Conservation (phyloP, 495 filamentous ascomycete genomes). For the Neurospora sp. region DNA sequence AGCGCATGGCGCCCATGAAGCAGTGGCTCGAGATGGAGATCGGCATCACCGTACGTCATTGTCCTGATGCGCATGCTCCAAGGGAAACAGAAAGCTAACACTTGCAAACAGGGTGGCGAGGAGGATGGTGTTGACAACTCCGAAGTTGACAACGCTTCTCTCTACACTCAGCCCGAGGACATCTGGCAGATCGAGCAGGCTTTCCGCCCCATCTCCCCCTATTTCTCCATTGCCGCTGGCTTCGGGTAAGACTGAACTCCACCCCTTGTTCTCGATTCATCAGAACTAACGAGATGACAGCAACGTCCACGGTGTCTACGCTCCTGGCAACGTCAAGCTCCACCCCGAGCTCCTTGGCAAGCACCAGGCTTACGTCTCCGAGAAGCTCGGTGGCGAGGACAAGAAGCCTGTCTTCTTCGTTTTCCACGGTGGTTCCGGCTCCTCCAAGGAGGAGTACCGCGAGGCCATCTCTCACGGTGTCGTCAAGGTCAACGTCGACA, state of each 20-base stretch:
- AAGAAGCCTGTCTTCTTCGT: slow-evolving; percentile 96
- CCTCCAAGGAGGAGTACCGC: slow-evolving; percentile 74
- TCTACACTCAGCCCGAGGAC: slow-evolving; percentile 97
- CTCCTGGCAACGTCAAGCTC: slow-evolving; percentile 93
- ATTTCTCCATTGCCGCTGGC: slow-evolving; percentile 96
- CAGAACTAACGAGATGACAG: slow-evolving; percentile 31
- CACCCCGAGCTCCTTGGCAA: slow-evolving; percentile 88
- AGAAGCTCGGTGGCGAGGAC: slow-evolving; percentile 51
- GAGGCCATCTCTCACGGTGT: slow-evolving; percentile 84
- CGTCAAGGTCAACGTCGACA: slow-evolving; percentile 93
- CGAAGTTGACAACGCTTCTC: slow-evolving; percentile 80
- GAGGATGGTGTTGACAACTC: slow-evolving; percentile 90
- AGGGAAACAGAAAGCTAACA: slow-evolving; percentile 49
- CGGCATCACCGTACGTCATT: slow-evolving; percentile 17
- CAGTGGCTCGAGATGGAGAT: slow-evolving; percentile 97
- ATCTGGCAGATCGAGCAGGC: slow-evolving; percentile 76
- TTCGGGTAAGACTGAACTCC: slow-evolving; percentile 38
- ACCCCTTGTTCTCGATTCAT: neutral
- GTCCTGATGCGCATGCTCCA: neutral
- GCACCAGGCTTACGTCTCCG: slow-evolving; percentile 85
- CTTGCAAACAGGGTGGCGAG: slow-evolving; percentile 86
- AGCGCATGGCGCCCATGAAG: slow-evolving; percentile 88
- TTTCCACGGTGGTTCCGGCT: slow-evolving; percentile 96
- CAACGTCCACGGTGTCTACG: slow-evolving; percentile 99
- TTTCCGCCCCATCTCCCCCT: slow-evolving; percentile 69